phyloP scores from a whole-genome alignment of 2,329 filamentous ascomycete genomes.

The Alternaria sp. region DNA sequence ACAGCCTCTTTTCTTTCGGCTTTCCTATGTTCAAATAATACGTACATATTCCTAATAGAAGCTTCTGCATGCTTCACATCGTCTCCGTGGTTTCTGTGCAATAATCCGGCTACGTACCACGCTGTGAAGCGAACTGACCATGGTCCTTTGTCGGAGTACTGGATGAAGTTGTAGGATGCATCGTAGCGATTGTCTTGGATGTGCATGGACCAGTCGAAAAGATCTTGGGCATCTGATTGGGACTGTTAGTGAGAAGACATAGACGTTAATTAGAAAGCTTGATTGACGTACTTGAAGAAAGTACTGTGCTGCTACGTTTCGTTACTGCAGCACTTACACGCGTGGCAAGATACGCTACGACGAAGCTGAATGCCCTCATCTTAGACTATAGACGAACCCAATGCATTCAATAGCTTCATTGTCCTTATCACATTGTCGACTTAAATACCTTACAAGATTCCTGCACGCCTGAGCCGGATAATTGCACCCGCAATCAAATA shows the following conservation, averaged over 20 bases:
- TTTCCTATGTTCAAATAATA: background rate
- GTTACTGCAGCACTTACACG: background rate
- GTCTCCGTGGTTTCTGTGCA: conserved; percentile 46
- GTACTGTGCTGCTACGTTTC: background rate
- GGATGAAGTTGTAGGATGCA: conserved; percentile 52
- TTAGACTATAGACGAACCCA: background rate
- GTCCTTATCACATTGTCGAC: background rate
- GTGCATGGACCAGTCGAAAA: conserved; percentile 25
- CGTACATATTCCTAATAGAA: conserved; percentile 43
- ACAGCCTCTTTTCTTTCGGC: background rate
- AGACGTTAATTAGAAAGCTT: background rate
- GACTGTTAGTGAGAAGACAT: background rate
- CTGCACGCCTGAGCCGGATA: background rate
- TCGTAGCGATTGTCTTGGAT: conserved; percentile 50
- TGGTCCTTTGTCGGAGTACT: conserved; percentile 52
- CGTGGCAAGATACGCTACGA: background rate
- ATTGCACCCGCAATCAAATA: background rate
- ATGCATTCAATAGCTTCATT: background rate
- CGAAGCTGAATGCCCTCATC: background rate
- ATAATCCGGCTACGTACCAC: conserved; percentile 51
- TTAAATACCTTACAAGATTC: background rate
- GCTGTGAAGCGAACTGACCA: conserved; percentile 55
- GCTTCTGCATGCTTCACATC: conserved; percentile 48
- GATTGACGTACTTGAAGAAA: background rate
- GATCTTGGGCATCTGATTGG: conserved; percentile 10